A percentile compares a stretch with the other conserved stretches of the same genome.
Conservation (phyloP, 1,284 basidiomycete species). For the Puccinia coronata region DNA sequence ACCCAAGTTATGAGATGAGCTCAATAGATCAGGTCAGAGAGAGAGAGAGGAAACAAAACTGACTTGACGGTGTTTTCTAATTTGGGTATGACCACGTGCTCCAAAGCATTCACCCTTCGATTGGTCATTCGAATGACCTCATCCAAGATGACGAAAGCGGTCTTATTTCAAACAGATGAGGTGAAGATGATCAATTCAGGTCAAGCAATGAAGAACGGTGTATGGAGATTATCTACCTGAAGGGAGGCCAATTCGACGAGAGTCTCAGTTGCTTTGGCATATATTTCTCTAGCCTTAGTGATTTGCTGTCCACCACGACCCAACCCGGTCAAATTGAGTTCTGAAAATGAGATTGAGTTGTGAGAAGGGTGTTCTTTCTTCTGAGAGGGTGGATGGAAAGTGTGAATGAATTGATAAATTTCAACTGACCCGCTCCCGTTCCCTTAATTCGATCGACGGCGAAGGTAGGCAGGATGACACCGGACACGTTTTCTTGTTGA, state of each 20-base stretch:
- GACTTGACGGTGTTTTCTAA: slow-evolving; percentile 91
- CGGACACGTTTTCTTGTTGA: slow-evolving; percentile 97
- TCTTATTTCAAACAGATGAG: slow-evolving; percentile 63
- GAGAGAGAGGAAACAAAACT: neutral
- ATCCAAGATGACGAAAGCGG: slow-evolving; percentile 97
- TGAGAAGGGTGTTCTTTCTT: too few relatives aligned
- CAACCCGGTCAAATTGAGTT: slow-evolving; percentile 96
- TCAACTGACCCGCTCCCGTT: slow-evolving; percentile 60
- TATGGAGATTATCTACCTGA: slow-evolving; percentile 58
- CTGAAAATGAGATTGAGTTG: slow-evolving; percentile 62
- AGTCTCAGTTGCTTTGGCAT: slow-evolving; percentile 94
- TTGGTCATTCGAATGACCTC: slow-evolving; percentile 99
- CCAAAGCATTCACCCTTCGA: slow-evolving; percentile 96
- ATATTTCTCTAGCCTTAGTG: slow-evolving; percentile 86
- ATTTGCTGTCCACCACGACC: slow-evolving; percentile 97
- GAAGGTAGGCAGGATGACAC: slow-evolving; percentile 94
- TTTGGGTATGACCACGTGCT: slow-evolving; percentile 93
- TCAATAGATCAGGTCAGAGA: neutral
- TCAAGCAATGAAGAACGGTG: neutral
- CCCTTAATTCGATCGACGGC: slow-evolving; percentile 76
- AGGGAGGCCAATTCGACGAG: slow-evolving; percentile 95
- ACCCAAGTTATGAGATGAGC: too few relatives aligned
- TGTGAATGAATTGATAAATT: too few relatives aligned
- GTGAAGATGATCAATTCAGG: neutral
- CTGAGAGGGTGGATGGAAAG: too few relatives aligned